A percentile compares a stretch with the other conserved stretches of the same genome.
Evolutionary conservation across 257 asterid genomes (phyloP).

Genomic region (Solanum paucissectum): DNA sequence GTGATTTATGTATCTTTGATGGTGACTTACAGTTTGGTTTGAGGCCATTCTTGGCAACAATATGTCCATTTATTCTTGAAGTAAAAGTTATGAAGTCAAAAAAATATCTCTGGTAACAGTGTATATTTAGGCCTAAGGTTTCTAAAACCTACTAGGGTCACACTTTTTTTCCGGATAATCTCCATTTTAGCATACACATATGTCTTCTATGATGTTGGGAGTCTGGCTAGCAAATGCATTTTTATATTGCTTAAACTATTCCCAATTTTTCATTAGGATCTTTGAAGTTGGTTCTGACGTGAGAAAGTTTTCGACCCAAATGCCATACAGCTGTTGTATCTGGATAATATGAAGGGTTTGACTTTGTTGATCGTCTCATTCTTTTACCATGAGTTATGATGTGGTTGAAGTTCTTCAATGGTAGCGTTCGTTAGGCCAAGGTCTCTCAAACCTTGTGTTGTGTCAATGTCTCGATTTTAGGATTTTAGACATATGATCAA

Average conservation of each 20-base stretch:
- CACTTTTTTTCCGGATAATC: not conserved
- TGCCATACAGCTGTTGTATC: not conserved
- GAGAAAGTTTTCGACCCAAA: not conserved
- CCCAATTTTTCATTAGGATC: not conserved
- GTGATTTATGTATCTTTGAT: not conserved
- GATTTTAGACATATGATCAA: not conserved
- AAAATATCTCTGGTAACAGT: not conserved
- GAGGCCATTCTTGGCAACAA: not conserved
- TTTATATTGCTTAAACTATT: not conserved
- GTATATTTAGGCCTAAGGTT: not conserved
- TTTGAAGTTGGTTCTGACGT: not conserved
- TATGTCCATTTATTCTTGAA: not conserved
- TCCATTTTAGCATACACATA: not conserved
- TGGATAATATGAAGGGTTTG: not conserved
- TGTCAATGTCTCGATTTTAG: not conserved
- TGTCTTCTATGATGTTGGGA: not conserved
- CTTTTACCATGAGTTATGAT: not conserved
- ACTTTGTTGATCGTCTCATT: not conserved
- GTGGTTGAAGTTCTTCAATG: not conserved
- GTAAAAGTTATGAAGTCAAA: not conserved
- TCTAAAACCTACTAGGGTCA: not conserved
- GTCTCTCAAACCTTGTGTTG: not conserved
- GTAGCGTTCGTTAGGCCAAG: not conserved
- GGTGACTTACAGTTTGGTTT: not conserved
- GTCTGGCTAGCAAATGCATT: not conserved